Percentiles rank a stretch among this genome's conserved stretches.
Evolutionary conservation across 805 yeast genomes (phyloP).

Genomic region (Alloascoidea hylecoeti): DNA sequence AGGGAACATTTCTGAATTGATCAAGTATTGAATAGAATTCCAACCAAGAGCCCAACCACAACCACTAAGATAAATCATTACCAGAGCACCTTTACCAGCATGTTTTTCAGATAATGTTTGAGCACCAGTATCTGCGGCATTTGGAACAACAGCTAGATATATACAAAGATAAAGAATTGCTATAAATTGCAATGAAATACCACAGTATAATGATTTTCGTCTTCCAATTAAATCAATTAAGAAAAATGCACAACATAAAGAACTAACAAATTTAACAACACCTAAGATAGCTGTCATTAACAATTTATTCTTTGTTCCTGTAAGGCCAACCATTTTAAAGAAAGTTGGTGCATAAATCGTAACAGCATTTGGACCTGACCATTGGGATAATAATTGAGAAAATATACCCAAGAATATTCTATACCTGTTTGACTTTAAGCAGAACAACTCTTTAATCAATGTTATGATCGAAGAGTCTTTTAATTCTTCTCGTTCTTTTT

Average conservation of each 20-base stretch:
- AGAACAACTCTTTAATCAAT: slow-evolving; percentile 20
- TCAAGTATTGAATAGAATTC: slow-evolving; percentile 39
- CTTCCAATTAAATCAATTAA: slow-evolving; percentile 40
- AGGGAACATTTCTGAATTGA: slow-evolving; percentile 43
- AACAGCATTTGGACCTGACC: slow-evolving; percentile 45
- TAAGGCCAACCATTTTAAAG: slow-evolving; percentile 30
- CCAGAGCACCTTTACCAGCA: slow-evolving; percentile 34
- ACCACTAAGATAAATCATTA: slow-evolving; percentile 34
- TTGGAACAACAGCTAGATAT: slow-evolving; percentile 29
- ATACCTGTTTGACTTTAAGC: slow-evolving; percentile 26
- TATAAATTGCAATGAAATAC: slow-evolving; percentile 28
- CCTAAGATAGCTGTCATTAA: slow-evolving; percentile 39
- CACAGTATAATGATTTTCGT: slow-evolving; percentile 32
- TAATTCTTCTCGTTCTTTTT: slow-evolving; percentile 19
- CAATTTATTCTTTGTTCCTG: slow-evolving; percentile 21
- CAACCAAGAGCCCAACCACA: slow-evolving; percentile 48
- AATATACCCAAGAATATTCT: slow-evolving; percentile 27
- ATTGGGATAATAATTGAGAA: slow-evolving; percentile 36
- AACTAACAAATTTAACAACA: slow-evolving; percentile 33
- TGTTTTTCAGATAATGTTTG: slow-evolving; percentile 18
- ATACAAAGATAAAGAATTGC: slow-evolving; percentile 31
- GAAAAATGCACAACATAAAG: slow-evolving; percentile 36
- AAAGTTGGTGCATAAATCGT: slow-evolving; percentile 44
- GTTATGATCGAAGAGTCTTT: slow-evolving; percentile 12
- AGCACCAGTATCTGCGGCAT: slow-evolving; percentile 20